These are phyloP conservation scores for Hymenochaete sp. DNA, from an alignment of 1,284 basidiomycete genomes.

Conservation along the genomic window DNA sequence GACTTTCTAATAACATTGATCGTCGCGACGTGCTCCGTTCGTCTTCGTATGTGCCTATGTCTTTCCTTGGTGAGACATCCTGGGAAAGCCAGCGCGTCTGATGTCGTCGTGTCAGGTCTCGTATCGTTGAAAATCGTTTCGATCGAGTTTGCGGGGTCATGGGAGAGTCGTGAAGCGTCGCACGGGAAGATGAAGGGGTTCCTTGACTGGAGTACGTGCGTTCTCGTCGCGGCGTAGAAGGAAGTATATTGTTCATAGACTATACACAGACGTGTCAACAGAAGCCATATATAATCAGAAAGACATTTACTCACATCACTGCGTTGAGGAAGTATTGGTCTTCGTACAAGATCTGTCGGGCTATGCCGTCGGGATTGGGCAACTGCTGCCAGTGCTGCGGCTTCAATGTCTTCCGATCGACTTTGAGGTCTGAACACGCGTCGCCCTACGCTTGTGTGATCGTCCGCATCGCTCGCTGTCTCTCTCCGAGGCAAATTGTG, in stretches of 20 bases:
- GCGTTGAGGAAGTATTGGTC: slow-evolving; percentile 46
- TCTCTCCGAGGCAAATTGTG: slow-evolving; percentile 22
- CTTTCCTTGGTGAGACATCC: slow-evolving; percentile 27
- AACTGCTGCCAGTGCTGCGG: slow-evolving; percentile 53
- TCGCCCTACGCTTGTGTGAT: slow-evolving; percentile 22
- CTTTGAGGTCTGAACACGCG: slow-evolving; percentile 10
- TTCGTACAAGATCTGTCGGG: slow-evolving; percentile 34
- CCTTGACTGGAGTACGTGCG: slow-evolving; percentile 6
- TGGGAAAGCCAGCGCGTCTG: slow-evolving; percentile 46
- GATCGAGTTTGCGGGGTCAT: slow-evolving; percentile 22
- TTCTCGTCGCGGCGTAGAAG: slow-evolving; percentile 13
- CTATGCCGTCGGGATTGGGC: slow-evolving; percentile 40
- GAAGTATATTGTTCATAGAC: too few relatives aligned
- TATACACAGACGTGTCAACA: too few relatives aligned
- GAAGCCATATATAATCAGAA: too few relatives aligned
- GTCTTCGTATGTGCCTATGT: slow-evolving; percentile 34
- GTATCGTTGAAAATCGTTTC: slow-evolving; percentile 36
- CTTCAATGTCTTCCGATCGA: slow-evolving; percentile 33
- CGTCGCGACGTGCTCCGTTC: slow-evolving; percentile 26
- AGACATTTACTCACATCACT: too few relatives aligned
- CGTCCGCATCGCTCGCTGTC: slow-evolving; percentile 27
- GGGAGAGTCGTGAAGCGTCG: slow-evolving; percentile 13
- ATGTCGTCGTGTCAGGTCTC: slow-evolving; percentile 38
- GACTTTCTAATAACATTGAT: slow-evolving; percentile 58
- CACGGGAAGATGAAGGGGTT: slow-evolving; percentile 19